These are phyloP conservation scores for Dryas drummondii DNA, from an alignment of 306 rosid species.

Conservation along the genomic window DNA sequence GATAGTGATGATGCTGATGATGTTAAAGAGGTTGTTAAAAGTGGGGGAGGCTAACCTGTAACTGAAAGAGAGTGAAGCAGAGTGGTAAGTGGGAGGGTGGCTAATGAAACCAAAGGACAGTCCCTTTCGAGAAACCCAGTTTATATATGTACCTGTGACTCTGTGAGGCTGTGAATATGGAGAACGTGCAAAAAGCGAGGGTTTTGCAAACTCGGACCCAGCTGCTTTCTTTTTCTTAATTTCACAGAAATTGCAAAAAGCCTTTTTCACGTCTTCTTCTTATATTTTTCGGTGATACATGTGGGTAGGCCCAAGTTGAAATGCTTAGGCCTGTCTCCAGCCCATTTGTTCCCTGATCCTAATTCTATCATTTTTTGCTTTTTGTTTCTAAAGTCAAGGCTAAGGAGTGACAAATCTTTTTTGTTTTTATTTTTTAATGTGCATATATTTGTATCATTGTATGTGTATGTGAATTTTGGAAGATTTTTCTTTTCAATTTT, in stretches of 20 bases:
- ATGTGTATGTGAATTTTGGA: too few relatives aligned
- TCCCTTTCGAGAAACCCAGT: background rate
- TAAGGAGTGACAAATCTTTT: too few relatives aligned
- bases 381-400: too few relatives aligned
- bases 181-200: background rate
- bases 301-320: background rate
- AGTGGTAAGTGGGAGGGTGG: background rate
- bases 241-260: background rate
- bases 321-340: background rate
- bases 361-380: too few relatives aligned
- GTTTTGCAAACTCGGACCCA: background rate
- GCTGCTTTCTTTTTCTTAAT: too few relatives aligned
- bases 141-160: background rate
- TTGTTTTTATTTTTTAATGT: too few relatives aligned
- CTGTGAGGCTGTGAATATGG: too few relatives aligned
- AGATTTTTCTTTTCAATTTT: too few relatives aligned
- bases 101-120: background rate
- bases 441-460: too few relatives aligned
- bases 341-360: too few relatives aligned
- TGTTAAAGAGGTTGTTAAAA: too few relatives aligned
- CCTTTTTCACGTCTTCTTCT: background rate
- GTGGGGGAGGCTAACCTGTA: conserved; percentile 7
- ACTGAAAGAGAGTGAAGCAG: background rate
- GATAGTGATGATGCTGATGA: background rate
- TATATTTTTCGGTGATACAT: background rate